phyloP scores from a whole-genome alignment of 495 filamentous ascomycete genomes.

The Penicillium flavigenum region DNA sequence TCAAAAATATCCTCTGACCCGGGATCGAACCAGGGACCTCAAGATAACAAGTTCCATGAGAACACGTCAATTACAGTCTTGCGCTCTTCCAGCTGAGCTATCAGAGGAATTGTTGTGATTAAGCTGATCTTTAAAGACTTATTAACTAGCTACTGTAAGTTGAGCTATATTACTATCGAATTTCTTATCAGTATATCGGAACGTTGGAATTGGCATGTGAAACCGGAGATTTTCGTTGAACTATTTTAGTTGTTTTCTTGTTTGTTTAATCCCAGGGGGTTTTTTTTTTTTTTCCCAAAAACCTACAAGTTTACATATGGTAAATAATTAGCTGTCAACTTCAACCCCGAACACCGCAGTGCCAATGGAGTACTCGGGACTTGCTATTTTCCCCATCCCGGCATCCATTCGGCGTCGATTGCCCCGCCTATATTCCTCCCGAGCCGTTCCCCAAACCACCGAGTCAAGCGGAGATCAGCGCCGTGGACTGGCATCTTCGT shows the following conservation, averaged over 20 bases:
- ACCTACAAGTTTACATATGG: not conserved
- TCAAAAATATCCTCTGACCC: constrained; percentile 7
- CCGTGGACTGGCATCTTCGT: constrained; percentile 20
- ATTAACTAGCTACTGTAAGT: no score
- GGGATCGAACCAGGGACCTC: constrained; percentile 12
- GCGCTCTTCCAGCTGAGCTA: constrained; percentile 15
- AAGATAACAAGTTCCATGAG: constrained; percentile 3
- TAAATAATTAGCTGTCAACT: not conserved
- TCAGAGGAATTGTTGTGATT: not conserved
- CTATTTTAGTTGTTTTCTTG: not conserved
- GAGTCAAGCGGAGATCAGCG: constrained; percentile 13
- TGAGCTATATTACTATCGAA: not conserved
- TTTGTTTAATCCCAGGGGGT: not conserved
- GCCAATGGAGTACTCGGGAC: constrained; percentile 33
- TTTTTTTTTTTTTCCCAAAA: not conserved
- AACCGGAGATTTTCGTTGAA: not conserved
- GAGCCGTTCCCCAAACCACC: constrained; percentile 14
- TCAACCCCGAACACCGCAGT: not conserved
- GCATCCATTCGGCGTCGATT: constrained; percentile 37
- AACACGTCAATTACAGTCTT: constrained; percentile 7
- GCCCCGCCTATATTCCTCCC: constrained; percentile 27
- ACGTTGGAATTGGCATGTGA: constrained; percentile 1
- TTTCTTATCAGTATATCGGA: not conserved
- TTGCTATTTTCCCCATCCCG: constrained; percentile 32
- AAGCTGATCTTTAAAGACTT: not conserved